phyloP scores from a whole-genome alignment of 1,284 basidiomycete genomes.

The Sanguinoderma infundibulare region DNA sequence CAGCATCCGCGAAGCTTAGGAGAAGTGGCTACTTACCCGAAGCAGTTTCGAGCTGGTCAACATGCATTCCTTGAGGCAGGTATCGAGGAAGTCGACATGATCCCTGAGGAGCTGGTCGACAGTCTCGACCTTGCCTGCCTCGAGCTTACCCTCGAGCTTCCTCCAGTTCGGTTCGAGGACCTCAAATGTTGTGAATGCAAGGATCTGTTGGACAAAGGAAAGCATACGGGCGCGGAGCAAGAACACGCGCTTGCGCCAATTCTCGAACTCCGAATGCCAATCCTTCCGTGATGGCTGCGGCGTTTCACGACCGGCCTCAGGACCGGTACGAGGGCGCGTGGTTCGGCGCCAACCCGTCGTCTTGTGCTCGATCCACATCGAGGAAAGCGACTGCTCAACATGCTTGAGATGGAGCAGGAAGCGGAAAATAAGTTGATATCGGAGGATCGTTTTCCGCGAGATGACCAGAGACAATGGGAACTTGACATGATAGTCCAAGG shows the following conservation, averaged over 20 bases:
- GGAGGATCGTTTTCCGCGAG: slow-evolving; percentile 90
- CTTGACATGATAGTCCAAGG: slow-evolving; percentile 91
- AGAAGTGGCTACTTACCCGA: slow-evolving; percentile 52
- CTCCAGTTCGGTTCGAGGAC: slow-evolving; percentile 96
- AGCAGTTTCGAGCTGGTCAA: slow-evolving; percentile 90
- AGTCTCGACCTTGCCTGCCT: slow-evolving; percentile 76
- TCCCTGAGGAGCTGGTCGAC: slow-evolving; percentile 92
- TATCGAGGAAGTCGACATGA: slow-evolving; percentile 95
- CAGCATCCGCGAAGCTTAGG: slow-evolving; percentile 19
- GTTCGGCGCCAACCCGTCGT: slow-evolving; percentile 67
- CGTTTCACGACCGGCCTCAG: slow-evolving; percentile 32
- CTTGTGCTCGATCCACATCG: slow-evolving; percentile 95
- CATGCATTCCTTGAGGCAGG: slow-evolving; percentile 96
- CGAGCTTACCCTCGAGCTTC: slow-evolving; percentile 75
- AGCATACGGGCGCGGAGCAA: slow-evolving; percentile 88
- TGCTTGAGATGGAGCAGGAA: slow-evolving; percentile 70
- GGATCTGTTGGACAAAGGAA: slow-evolving; percentile 91
- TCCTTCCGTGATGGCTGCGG: slow-evolving; percentile 26
- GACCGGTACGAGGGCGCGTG: slow-evolving; percentile 37
- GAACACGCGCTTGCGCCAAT: slow-evolving; percentile 86
- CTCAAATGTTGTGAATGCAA: slow-evolving; percentile 90
- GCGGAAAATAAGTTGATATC: slow-evolving; percentile 77
- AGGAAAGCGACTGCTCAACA: slow-evolving; percentile 79
- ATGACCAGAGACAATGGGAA: slow-evolving; percentile 95
- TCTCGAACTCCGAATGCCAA: slow-evolving; percentile 72